Base-by-base conservation (phyloP, 2,329 filamentous ascomycete species). In the Mollisiaceae sp. region DNA sequence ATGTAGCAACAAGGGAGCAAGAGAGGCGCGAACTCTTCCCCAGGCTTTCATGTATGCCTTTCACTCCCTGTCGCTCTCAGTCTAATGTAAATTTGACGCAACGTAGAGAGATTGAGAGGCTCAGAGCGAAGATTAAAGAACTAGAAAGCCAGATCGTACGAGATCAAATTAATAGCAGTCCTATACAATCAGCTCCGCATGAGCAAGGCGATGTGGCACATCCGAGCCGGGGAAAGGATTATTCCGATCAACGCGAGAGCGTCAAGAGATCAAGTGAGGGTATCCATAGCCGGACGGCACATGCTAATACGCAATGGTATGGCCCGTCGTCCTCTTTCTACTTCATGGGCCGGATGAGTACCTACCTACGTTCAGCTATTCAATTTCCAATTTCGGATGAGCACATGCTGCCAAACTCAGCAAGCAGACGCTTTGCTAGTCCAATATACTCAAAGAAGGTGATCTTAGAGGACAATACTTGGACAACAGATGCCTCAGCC, bases 281-380 rank as follows among this genome's bases (percentile, higher is more conserved):
- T 32, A 78, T 81, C 43, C 75, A 77, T 47, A 76, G 78, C 8
- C 73, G 76, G 20, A 78, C 76, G 1, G 75, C 78, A 0, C 73
- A 76, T 4, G 76, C 76, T 1, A 76, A 75, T 62, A 73, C 73
- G 20, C 76, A 78, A 12, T 82, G 77, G 69, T 83, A 81, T 69
- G 82, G 81, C 1, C 77, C 80, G 0, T 77, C 80, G 1, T 83
- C 82, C 5, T 70, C 76, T 14, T 79, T 78, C 66, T 83, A 80
- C 72, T 83, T 82, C 69, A 78, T 82, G 60, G 74, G 74, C 18
- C 77, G 80, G 39, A 77, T 83, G 62, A 78, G 74, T 15, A 66
- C 69, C 8, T 82, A 77, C 65, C 69, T 83, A 14, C 72, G 70
- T 43, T 71, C 70, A 14, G 67, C 72, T 0, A 64, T 80, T 5